Percentiles rank a stretch among this genome's conserved stretches.
These are phyloP conservation scores for Cephalotrichum gorgonifer DNA, from an alignment of 2,329 filamentous ascomycete genomes.

Conservation along the genomic window DNA sequence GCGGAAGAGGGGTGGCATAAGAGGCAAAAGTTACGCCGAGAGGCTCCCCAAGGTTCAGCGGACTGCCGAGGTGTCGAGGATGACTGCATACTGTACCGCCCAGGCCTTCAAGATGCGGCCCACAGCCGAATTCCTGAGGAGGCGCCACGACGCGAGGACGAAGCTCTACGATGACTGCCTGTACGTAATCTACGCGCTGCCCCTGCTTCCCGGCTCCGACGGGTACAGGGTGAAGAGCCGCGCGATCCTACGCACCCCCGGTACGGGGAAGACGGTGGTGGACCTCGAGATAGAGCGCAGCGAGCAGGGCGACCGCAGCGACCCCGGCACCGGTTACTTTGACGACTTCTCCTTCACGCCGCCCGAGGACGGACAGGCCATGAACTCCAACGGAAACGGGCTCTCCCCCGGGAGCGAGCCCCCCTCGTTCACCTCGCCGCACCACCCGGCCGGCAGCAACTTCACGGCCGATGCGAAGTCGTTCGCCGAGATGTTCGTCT, in stretches of 20 bases:
- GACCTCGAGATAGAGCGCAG: slow-evolving; percentile 95
- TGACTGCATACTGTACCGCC: slow-evolving; percentile 94
- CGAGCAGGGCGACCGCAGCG: slow-evolving; percentile 65
- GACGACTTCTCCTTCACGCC: slow-evolving; percentile 55
- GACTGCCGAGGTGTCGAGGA: slow-evolving; percentile 75
- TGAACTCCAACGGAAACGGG: not conserved
- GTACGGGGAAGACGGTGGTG: slow-evolving; percentile 76
- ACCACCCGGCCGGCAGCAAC: slow-evolving; percentile 41
- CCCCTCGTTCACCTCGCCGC: slow-evolving; percentile 28
- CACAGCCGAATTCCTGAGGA: slow-evolving; percentile 80
- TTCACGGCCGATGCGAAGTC: slow-evolving; percentile 52
- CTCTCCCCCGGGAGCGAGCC: slow-evolving; percentile 28
- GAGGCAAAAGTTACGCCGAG: slow-evolving; percentile 87
- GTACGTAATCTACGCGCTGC: slow-evolving; percentile 90
- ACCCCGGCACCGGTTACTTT: slow-evolving; percentile 70
- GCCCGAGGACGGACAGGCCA: slow-evolving; percentile 13
- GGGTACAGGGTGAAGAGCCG: slow-evolving; percentile 84
- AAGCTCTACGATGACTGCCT: slow-evolving; percentile 98
- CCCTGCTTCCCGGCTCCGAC: slow-evolving; percentile 73
- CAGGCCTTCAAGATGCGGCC: slow-evolving; percentile 84
- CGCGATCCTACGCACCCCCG: slow-evolving; percentile 84
- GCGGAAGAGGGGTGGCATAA: slow-evolving; percentile 49
- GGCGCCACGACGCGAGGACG: slow-evolving; percentile 79
- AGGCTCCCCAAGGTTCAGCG: slow-evolving; percentile 79
- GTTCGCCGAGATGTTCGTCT: slow-evolving; percentile 94